Evolutionary conservation across 768 basidiomycete species (phyloP).

Genomic region (Sporobolomyces pararoseus): DNA sequence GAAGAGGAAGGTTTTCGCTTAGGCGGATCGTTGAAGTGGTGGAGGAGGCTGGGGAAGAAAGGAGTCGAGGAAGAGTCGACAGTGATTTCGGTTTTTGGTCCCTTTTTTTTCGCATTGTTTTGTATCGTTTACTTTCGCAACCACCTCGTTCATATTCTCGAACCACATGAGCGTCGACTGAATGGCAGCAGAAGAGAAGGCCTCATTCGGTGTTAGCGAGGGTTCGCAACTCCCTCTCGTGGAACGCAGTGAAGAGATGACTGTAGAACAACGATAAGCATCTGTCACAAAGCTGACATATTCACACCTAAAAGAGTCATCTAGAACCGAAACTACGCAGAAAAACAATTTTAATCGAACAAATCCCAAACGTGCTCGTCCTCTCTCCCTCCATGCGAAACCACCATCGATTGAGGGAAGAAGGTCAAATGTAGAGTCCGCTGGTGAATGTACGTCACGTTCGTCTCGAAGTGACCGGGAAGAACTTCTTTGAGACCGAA

Average conservation of each 20-base stretch:
- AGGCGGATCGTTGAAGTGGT: constrained; percentile 43
- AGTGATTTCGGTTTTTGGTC: background rate
- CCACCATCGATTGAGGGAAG: constrained; percentile 7
- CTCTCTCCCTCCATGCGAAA: background rate
- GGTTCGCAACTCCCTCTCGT: too few relatives aligned
- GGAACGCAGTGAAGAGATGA: too few relatives aligned
- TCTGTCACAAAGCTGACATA: too few relatives aligned
- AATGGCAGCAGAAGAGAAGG: too few relatives aligned
- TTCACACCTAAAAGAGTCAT: too few relatives aligned
- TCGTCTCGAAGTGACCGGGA: background rate
- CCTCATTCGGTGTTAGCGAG: too few relatives aligned
- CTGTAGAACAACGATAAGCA: too few relatives aligned
- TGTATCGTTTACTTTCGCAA: background rate
- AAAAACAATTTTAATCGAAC: background rate
- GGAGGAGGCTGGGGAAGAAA: background rate
- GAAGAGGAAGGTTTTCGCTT: constrained; percentile 85
- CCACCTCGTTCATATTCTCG: too few relatives aligned
- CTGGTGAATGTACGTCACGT: background rate
- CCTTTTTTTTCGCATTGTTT: too few relatives aligned
- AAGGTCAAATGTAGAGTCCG: background rate
- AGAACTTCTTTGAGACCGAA: background rate
- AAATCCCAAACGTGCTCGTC: constrained; percentile 2
- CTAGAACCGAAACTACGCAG: too few relatives aligned
- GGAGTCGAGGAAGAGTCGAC: background rate
- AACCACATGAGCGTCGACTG: too few relatives aligned